Percentiles rank a stretch among this genome's conserved stretches.
Evolutionary conservation across 495 filamentous ascomycete species (phyloP).

Genomic region (Penicillium manginii): DNA sequence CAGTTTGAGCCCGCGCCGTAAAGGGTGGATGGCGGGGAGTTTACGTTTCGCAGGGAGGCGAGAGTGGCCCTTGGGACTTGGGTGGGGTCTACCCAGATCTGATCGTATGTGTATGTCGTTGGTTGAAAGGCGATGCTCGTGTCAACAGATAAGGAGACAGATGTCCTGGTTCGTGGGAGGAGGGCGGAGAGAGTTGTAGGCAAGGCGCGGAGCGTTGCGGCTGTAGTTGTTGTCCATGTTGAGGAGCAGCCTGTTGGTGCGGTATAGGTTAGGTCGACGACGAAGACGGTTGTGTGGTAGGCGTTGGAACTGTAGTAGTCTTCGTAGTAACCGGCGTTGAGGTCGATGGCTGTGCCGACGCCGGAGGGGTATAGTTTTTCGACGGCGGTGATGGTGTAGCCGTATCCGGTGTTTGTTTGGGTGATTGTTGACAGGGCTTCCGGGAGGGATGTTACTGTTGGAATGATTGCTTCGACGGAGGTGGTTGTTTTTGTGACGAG

Average conservation of each 20-base stretch:
- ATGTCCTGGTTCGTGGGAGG: constrained; percentile 27
- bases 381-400: constrained; percentile 35
- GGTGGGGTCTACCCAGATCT: constrained; percentile 37
- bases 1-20: constrained; percentile 19
- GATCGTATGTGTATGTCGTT: constrained; percentile 33
- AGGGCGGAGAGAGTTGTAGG: constrained; percentile 16
- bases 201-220: constrained; percentile 19
- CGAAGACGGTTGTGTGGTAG: constrained; percentile 32
- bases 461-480: constrained; percentile 25
- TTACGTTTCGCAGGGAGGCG: constrained; percentile 23
- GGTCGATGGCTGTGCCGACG: constrained; percentile 19
- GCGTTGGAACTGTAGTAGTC: constrained; percentile 5
- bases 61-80: constrained; percentile 33
- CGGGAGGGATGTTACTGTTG: constrained; percentile 32
- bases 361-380: constrained; percentile 38
- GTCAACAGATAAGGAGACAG: constrained; percentile 38
- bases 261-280: constrained; percentile 38
- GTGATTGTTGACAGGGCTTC: constrained; percentile 37
- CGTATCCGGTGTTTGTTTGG: constrained; percentile 23
- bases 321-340: constrained; percentile 15
- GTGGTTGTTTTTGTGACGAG: constrained; percentile 13
- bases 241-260: constrained; percentile 41
- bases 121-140: constrained; percentile 26
- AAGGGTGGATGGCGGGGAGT: constrained; percentile 23
- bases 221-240: constrained; percentile 33